Conservation (phyloP, 345 rosid genomes). For the Hibiscus tridactylites region DNA sequence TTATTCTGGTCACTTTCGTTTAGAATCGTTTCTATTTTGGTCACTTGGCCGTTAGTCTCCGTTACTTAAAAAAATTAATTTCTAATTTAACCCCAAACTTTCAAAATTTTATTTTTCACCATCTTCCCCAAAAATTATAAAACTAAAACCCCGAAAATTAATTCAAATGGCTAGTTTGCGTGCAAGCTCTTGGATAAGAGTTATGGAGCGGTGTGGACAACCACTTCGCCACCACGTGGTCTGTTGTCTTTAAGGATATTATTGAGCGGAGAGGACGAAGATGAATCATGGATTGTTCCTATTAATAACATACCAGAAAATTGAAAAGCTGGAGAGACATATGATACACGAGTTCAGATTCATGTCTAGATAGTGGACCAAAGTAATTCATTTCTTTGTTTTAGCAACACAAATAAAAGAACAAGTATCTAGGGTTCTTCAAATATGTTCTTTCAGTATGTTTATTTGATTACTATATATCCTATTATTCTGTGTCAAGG, state of each 20-base stretch:
- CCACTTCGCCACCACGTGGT: conserved; percentile 50
- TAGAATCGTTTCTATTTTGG: no score
- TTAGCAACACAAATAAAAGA: background rate
- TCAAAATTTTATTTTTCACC: no score
- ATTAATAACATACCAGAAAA: conserved; percentile 44
- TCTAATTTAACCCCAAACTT: no score
- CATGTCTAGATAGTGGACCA: conserved; percentile 7
- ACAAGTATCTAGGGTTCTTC: background rate
- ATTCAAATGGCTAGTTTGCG: no score
- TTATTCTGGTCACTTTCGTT: no score
- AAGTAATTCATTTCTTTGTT: background rate
- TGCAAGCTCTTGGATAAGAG: conserved; percentile 31
- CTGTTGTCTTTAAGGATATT: conserved; percentile 54
- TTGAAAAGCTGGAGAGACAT: conserved; percentile 59
- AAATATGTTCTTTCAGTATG: conserved; percentile 7
- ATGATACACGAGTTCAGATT: conserved; percentile 56
- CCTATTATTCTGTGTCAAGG: background rate
- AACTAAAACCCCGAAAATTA: no score
- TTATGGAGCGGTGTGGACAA: conserved; percentile 25
- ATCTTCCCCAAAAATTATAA: no score
- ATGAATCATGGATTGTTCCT: conserved; percentile 57
- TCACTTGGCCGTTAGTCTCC: no score
- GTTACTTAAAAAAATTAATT: no score
- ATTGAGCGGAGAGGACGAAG: conserved; percentile 47
- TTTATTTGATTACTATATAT: conserved; percentile 2